These are phyloP conservation scores for Suhomyces guaymorum DNA, from an alignment of 1,139 yeast species.

Conservation along the genomic window DNA sequence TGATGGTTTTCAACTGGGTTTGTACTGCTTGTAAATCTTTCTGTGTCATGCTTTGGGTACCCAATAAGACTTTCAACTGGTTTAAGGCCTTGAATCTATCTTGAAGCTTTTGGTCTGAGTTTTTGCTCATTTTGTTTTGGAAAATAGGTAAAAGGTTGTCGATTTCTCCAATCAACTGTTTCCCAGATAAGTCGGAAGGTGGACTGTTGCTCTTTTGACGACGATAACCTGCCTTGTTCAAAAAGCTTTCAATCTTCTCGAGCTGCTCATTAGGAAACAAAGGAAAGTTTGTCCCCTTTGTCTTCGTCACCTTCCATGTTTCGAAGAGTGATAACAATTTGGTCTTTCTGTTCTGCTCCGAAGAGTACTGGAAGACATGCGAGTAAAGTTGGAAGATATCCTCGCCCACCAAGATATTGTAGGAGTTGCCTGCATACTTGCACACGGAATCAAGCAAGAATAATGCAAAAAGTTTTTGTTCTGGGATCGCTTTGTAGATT, in stretches of 20 bases:
- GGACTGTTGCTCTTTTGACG: slow-evolving; percentile 7
- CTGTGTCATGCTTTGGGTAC: slow-evolving; percentile 38
- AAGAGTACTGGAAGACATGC: slow-evolving; percentile 74
- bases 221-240: slow-evolving; percentile 46
- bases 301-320: slow-evolving; percentile 72
- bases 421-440: slow-evolving; percentile 87
- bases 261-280: slow-evolving; percentile 74
- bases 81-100: slow-evolving; percentile 46
- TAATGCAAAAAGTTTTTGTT: slow-evolving; percentile 78
- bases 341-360: slow-evolving; percentile 64
- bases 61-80: slow-evolving; percentile 43
- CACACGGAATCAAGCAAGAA: slow-evolving; percentile 91
- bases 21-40: slow-evolving; percentile 46
- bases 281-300: slow-evolving; percentile 62
- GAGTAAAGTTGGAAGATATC: slow-evolving; percentile 70
- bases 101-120: slow-evolving; percentile 35
- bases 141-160: slow-evolving; percentile 43
- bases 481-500: slow-evolving; percentile 60
- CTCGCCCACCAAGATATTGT: slow-evolving; percentile 69
- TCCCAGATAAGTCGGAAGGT: slow-evolving; percentile 21
- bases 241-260: slow-evolving; percentile 70
- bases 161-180: slow-evolving; percentile 43
- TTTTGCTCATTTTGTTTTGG: slow-evolving; percentile 31
- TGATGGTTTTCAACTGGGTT: slow-evolving; percentile 35
- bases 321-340: slow-evolving; percentile 76